Conservation (phyloP, 768 basidiomycete genomes). For the Leccinum sublutescens region DNA sequence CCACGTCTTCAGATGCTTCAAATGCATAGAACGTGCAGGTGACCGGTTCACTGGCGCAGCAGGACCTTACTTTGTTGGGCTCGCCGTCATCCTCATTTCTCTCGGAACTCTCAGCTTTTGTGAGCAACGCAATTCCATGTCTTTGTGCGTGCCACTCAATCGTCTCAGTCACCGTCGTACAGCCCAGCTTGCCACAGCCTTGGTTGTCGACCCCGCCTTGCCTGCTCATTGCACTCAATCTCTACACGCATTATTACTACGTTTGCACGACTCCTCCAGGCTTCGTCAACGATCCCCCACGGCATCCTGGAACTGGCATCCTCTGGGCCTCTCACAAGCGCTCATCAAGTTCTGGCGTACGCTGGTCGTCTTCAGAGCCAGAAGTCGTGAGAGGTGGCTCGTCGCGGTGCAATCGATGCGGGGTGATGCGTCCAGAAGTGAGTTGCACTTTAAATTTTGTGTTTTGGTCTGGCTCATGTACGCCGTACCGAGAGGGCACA, state of each 20-base stretch:
- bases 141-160: neutral
- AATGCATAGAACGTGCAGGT: constrained; percentile 64
- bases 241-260: constrained; percentile 82
- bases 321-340: constrained; percentile 52
- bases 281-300: constrained; percentile 61
- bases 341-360: constrained; percentile 39
- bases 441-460: constrained; percentile 21
- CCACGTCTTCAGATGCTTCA: constrained; percentile 56
- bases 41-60: constrained; percentile 86
- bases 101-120: constrained; percentile 77
- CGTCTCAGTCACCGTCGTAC: constrained; percentile 75
- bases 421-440: constrained; percentile 74
- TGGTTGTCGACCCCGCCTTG: constrained; percentile 66
- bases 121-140: constrained; percentile 39
- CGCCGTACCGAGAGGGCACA: constrained; percentile 69
- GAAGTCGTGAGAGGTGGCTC: constrained; percentile 53
- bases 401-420: constrained; percentile 70
- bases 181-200: constrained; percentile 59
- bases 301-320: constrained; percentile 38
- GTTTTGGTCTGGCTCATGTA: constrained; percentile 12
- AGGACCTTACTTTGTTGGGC: constrained; percentile 83
- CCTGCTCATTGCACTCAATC: constrained; percentile 71
- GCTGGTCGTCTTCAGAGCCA: constrained; percentile 46
- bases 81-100: constrained; percentile 74
- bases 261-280: constrained; percentile 81